Evolutionary conservation across 495 filamentous ascomycete species (phyloP).

Genomic region (Penicillium paxilli): DNA sequence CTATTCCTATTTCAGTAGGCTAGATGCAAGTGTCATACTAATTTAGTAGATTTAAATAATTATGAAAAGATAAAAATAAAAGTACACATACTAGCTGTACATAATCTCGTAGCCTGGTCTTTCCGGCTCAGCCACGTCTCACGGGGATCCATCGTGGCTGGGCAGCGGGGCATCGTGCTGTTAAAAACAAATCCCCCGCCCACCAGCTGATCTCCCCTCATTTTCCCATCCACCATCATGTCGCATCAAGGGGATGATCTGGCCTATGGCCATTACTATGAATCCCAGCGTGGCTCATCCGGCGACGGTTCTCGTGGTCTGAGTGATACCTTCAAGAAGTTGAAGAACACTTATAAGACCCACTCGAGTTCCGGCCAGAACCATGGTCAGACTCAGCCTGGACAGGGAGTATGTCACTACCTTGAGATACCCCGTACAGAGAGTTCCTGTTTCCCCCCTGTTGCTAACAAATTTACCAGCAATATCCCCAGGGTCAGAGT

Average conservation of each 20-base stretch:
- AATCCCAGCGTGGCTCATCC: constrained; percentile 25
- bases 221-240: constrained; percentile 27
- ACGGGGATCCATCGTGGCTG: constrained; percentile 22
- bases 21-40: too few relatives aligned
- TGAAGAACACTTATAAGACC: constrained; percentile 44
- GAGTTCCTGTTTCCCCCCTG: neutral
- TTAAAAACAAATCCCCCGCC: constrained; percentile 18
- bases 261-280: constrained; percentile 58
- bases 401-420: constrained; percentile 12
- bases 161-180: constrained; percentile 23
- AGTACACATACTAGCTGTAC: too few relatives aligned
- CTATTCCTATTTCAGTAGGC: too few relatives aligned
- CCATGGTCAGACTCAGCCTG: constrained; percentile 19
- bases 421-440: neutral
- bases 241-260: constrained; percentile 48
- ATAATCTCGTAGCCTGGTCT: neutral
- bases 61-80: too few relatives aligned
- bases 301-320: constrained; percentile 48
- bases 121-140: constrained; percentile 26
- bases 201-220: constrained; percentile 9
- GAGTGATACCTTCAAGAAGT: constrained; percentile 53
- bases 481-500: constrained; percentile 16
- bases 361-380: constrained; percentile 23
- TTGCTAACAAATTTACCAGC: constrained; percentile 5
- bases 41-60: too few relatives aligned